These are phyloP conservation scores for Nosema muscidifuracis DNA, from an alignment of 371 early-diverging fungal species.

Conservation along the genomic window DNA sequence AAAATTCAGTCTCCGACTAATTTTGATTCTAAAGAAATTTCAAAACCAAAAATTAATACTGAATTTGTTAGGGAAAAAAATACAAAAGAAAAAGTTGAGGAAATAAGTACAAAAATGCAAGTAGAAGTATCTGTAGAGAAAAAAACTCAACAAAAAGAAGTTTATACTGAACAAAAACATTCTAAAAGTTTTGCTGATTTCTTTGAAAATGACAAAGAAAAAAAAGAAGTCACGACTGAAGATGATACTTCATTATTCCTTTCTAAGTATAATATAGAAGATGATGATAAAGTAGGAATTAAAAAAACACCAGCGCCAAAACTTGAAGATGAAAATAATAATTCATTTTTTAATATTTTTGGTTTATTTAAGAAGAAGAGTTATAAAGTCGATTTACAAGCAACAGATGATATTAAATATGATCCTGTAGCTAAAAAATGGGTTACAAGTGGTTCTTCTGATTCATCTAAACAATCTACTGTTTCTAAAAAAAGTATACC, in stretches of 20 bases:
- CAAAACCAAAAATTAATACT: not conserved
- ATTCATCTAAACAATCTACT: not conserved
- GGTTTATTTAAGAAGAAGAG: constrained; percentile 23
- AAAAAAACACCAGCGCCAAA: not conserved
- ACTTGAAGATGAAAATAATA: not conserved
- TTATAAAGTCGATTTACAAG: constrained; percentile 23
- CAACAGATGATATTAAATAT: constrained; percentile 26
- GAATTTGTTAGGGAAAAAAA: too few species aligned
- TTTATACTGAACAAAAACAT: constrained; percentile 12
- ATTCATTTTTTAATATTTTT: constrained; percentile 32
- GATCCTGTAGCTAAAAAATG: constrained; percentile 37
- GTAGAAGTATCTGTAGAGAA: too few species aligned
- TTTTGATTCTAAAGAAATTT: not conserved
- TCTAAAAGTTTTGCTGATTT: constrained; percentile 40
- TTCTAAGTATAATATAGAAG: constrained; percentile 13
- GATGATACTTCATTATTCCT: constrained; percentile 26
- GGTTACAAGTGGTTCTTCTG: not conserved
- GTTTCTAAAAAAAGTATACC: too few species aligned
- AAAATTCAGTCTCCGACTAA: not conserved
- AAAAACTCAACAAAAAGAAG: not conserved
- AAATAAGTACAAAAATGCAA: too few species aligned
- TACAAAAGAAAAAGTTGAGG: too few species aligned
- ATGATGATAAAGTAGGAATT: not conserved
- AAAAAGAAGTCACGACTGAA: not conserved
- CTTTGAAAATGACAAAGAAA: constrained; percentile 10